These are phyloP conservation scores for Glarea lozoyensis DNA, from an alignment of 495 filamentous ascomycete species.

Conservation along the genomic window DNA sequence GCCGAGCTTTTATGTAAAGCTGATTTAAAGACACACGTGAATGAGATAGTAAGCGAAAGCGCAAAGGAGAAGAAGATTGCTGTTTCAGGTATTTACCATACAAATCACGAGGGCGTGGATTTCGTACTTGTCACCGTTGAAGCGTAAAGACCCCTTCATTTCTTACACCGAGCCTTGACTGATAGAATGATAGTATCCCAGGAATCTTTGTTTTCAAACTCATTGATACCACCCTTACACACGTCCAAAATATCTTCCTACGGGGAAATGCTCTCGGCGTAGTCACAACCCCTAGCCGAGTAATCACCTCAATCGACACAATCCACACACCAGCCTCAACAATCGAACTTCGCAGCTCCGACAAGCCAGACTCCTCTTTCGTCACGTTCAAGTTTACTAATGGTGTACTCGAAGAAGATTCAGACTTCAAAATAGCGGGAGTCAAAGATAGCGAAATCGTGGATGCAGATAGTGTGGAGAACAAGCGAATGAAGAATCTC, in stretches of 20 bases:
- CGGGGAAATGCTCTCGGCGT: slow-evolving; percentile 57
- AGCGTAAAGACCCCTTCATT: slow-evolving; percentile 39
- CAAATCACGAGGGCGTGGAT: slow-evolving; percentile 14
- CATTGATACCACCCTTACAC: slow-evolving; percentile 31
- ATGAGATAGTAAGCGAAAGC: neutral
- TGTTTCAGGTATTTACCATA: slow-evolving; percentile 37
- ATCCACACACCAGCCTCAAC: slow-evolving; percentile 32
- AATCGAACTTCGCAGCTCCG: slow-evolving; percentile 5
- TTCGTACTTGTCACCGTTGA: slow-evolving; percentile 57
- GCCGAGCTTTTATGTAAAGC: slow-evolving; percentile 44
- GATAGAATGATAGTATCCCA: slow-evolving; percentile 41
- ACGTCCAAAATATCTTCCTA: slow-evolving; percentile 37
- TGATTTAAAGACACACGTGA: slow-evolving; percentile 35
- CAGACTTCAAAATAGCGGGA: neutral
- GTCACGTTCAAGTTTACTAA: slow-evolving; percentile 18
- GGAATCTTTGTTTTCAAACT: slow-evolving; percentile 51
- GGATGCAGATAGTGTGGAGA: slow-evolving; percentile 13
- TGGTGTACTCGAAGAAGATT: neutral
- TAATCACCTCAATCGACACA: slow-evolving; percentile 51
- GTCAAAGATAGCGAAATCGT: neutral
- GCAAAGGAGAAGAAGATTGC: slow-evolving; percentile 31
- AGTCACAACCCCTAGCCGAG: slow-evolving; percentile 20
- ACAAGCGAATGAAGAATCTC: slow-evolving; percentile 37
- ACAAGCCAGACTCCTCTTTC: slow-evolving; percentile 15
- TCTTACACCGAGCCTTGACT: slow-evolving; percentile 7